Evolutionary conservation across 495 filamentous ascomycete genomes (phyloP), one percentile per base, ranked within the genome.

Genomic region (Penicillium tannophilum): DNA sequence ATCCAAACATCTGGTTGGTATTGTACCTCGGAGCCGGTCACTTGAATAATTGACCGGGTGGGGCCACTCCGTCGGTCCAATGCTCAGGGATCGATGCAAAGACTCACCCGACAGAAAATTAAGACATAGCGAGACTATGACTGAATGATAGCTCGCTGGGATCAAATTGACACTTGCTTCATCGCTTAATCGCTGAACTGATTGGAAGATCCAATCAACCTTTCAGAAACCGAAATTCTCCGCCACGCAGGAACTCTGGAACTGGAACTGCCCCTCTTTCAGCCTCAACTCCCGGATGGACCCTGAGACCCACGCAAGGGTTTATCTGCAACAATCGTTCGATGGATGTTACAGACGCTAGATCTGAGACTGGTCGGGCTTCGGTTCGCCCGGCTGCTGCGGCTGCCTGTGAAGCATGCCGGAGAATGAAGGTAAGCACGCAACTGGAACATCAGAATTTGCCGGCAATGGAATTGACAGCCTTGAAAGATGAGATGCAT

Each of bases 401-500:
- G 0, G 47, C 56, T 4, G 63, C 59, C 11, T 63, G 63, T 30
- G 56, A 65, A 44, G 53, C 53, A 14, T 65, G 60, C 56, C 53
- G 63, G 14, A 65, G 31, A 43, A 41, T 62, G 31, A 63, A 63
- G 61, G 61, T 59, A 56, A 11, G 11, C 8, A 23, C 20, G 20
- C 8, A 19, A 4, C 19, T 12, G 44, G 30, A 30, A 11, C 0
- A 24, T 26, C 12, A 2, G 16, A 24, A 11, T 24, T 4, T 5
- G 35, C 44, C 33, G 16, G 30, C 17, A 35, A 44, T 55, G 1
- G 56, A 2, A 9, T 14, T 49, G 4, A 49, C 39, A 31, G 16
- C 4, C 2, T 20, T 2, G 12, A 26, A 31, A 69, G 63, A 71
- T 71, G 68, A 50, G 56, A 60, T 71, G 68, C 26, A 62, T 63